These are phyloP conservation scores for Ogataea paraovalis DNA, from an alignment of 805 yeast species.

Conservation along the genomic window DNA sequence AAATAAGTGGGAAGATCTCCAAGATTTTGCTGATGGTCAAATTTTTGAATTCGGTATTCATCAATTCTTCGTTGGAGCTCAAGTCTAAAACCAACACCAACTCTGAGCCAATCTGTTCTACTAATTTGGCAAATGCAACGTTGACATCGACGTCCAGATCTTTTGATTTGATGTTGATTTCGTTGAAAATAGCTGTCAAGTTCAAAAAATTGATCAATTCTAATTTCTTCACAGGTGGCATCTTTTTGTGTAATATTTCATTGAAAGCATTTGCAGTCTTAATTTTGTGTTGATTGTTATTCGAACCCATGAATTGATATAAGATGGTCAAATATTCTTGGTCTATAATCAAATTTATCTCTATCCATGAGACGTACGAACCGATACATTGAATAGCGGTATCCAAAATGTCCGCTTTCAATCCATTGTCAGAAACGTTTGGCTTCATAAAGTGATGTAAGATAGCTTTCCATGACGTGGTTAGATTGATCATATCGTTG, in stretches of 20 bases:
- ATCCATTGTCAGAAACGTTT: slow-evolving; percentile 19
- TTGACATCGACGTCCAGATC: slow-evolving; percentile 58
- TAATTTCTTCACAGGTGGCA: slow-evolving; percentile 53
- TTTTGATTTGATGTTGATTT: slow-evolving; percentile 36
- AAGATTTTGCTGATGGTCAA: slow-evolving; percentile 44
- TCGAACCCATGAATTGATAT: slow-evolving; percentile 46
- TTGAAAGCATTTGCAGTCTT: slow-evolving; percentile 54
- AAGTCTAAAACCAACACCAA: slow-evolving; percentile 64
- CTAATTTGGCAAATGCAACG: slow-evolving; percentile 70
- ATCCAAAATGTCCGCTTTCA: slow-evolving; percentile 46
- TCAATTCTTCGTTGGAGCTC: slow-evolving; percentile 31
- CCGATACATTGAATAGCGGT: slow-evolving; percentile 68
- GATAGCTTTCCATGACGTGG: slow-evolving; percentile 64
- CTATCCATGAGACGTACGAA: slow-evolving; percentile 90
- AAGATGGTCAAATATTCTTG: slow-evolving; percentile 54
- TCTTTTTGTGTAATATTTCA: slow-evolving; percentile 54
- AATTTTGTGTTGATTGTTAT: slow-evolving; percentile 42
- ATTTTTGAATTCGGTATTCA: slow-evolving; percentile 36
- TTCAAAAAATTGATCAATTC: slow-evolving; percentile 67
- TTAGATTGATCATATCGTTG: slow-evolving; percentile 64
- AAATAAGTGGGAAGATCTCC: slow-evolving; percentile 66
- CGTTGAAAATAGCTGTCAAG: slow-evolving; percentile 50
- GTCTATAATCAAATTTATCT: slow-evolving; percentile 66
- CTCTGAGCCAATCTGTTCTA: slow-evolving; percentile 73
- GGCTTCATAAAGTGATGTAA: slow-evolving; percentile 35